Evolutionary conservation across 192 early-diverging fungal species (phyloP).

Genomic region (Coemansia erecta): DNA sequence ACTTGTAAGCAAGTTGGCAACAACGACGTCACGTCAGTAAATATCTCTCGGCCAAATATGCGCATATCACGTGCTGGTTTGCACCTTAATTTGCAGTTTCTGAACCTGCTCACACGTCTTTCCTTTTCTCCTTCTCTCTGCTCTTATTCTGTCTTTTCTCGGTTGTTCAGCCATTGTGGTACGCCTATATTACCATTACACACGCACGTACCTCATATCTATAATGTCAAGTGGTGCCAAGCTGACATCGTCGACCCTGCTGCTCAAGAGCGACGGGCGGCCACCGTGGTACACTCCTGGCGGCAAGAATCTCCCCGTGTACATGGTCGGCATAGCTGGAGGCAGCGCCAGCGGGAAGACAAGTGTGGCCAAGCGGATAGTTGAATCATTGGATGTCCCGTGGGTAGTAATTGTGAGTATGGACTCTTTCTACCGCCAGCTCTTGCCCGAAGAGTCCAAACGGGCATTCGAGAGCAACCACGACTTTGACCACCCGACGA

Average conservation of each 20-base stretch:
- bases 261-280: conserved; percentile 48
- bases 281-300: conserved; percentile 54
- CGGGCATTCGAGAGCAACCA: conserved; percentile 68
- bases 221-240: not conserved
- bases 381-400: conserved; percentile 70
- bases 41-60: too few relatives aligned
- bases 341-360: conserved; percentile 85
- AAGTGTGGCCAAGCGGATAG: conserved; percentile 71
- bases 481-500: conserved; percentile 91
- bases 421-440: conserved; percentile 93
- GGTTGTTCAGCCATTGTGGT: not conserved
- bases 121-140: not conserved
- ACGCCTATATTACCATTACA: not conserved
- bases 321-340: conserved; percentile 76
- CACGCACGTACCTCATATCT: not conserved
- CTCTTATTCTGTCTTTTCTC: not conserved
- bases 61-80: not conserved
- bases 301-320: conserved; percentile 63
- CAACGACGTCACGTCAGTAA: too few relatives aligned
- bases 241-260: conserved; percentile 33
- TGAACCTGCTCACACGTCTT: not conserved
- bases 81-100: not conserved
- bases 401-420: conserved; percentile 91
- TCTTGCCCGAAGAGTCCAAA: conserved; percentile 71
- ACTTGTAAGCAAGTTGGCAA: too few relatives aligned